phyloP scores from a whole-genome alignment of 805 yeast genomes.

The Tetrapisispora nanseiensis region DNA sequence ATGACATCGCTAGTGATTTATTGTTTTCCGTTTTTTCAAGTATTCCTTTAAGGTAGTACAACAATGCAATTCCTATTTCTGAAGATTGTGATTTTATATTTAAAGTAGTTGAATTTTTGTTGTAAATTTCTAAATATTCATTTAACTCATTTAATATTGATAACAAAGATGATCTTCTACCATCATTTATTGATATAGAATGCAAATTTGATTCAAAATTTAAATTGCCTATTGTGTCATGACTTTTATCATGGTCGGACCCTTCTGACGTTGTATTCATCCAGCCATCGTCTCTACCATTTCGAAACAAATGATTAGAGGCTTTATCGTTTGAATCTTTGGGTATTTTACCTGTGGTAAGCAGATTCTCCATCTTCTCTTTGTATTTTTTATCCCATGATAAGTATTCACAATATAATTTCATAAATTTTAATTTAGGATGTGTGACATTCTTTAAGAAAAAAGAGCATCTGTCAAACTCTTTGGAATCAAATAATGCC shows the following conservation, averaged over 20 bases:
- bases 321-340: slow-evolving; percentile 5
- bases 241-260: slow-evolving; percentile 5
- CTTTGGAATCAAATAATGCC: slow-evolving; percentile 70
- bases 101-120: not conserved
- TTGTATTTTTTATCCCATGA: slow-evolving; percentile 69
- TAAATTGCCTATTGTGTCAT: not conserved
- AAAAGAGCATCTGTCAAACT: slow-evolving; percentile 68
- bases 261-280: not conserved
- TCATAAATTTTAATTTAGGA: slow-evolving; percentile 45
- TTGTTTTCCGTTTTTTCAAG: slow-evolving; percentile 50
- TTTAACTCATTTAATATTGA: slow-evolving; percentile 36
- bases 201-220: not conserved
- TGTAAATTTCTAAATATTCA: slow-evolving; percentile 7
- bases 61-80: slow-evolving; percentile 37
- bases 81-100: slow-evolving; percentile 3
- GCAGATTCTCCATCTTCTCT: slow-evolving; percentile 61
- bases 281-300: not conserved
- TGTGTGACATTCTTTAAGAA: slow-evolving; percentile 43
- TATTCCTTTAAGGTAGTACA: slow-evolving; percentile 66
- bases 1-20: slow-evolving; percentile 47
- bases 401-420: slow-evolving; percentile 58
- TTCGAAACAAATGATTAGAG: not conserved
- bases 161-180: slow-evolving; percentile 22
- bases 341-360: slow-evolving; percentile 31
- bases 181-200: slow-evolving; percentile 10